These are phyloP conservation scores for Colletotrichum shisoi DNA, from an alignment of 2,329 filamentous ascomycete species.

Conservation along the genomic window DNA sequence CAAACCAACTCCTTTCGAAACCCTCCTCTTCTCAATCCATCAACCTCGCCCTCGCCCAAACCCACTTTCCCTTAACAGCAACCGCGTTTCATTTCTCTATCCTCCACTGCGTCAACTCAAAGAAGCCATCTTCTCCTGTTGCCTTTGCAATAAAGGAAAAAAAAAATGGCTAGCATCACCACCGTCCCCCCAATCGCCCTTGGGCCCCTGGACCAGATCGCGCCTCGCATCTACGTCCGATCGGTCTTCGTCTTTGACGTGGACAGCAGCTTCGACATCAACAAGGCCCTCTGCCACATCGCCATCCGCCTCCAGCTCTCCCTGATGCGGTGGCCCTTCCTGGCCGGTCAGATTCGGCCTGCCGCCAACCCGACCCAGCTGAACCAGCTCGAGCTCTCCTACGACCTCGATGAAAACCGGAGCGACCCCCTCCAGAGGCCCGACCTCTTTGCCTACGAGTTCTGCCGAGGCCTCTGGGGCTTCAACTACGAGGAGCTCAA, in stretches of 20 bases:
- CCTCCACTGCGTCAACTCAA: background rate
- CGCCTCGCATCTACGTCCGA: constrained; percentile 31
- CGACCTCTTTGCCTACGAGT: background rate
- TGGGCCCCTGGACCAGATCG: constrained; percentile 27
- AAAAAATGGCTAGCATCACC: background rate
- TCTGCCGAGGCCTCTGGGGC: background rate
- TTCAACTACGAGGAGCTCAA: background rate
- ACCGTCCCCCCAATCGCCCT: background rate
- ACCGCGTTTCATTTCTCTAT: background rate
- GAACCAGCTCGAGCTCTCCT: constrained; percentile 24
- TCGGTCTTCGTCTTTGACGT: constrained; percentile 16
- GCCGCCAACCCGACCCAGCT: background rate
- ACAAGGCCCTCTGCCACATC: background rate
- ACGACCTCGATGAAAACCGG: background rate
- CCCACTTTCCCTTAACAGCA: background rate
- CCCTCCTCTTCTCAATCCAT: too few relatives aligned
- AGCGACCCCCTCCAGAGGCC: background rate
- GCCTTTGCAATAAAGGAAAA: too few relatives aligned
- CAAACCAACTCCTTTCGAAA: too few relatives aligned
- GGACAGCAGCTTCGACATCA: background rate
- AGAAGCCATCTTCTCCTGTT: too few relatives aligned
- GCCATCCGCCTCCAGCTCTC: background rate
- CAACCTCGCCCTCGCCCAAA: background rate
- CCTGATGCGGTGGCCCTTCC: constrained; percentile 24
- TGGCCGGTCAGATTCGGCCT: constrained; percentile 17